Conservation (phyloP, 2,329 filamentous ascomycete genomes). For the Huntiella decipiens region DNA sequence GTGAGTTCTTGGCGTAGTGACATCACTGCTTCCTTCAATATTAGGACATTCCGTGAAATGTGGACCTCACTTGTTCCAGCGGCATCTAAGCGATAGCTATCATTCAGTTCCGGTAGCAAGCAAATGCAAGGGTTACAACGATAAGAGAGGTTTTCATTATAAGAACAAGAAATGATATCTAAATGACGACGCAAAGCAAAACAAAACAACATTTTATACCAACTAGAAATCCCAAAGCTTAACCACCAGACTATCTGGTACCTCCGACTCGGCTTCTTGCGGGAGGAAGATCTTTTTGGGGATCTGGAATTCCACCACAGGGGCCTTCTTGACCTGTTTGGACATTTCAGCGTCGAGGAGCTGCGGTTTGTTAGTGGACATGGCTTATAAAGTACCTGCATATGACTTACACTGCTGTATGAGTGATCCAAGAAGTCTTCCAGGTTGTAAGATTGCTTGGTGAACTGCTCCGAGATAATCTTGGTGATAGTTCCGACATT, state of each 20-base stretch:
- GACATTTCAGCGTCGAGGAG: conserved; percentile 68
- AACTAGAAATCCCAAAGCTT: conserved; percentile 40
- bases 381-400: neutral
- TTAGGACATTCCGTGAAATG: no score
- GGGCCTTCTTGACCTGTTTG: conserved; percentile 68
- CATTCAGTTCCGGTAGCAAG: no score
- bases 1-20: no score
- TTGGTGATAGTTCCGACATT: conserved; percentile 88
- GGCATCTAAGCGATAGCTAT: no score
- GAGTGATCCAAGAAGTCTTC: conserved; percentile 95
- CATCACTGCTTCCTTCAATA: no score
- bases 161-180: neutral
- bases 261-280: conserved; percentile 26
- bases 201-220: neutral
- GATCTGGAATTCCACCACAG: conserved; percentile 86
- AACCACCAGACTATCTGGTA: conserved; percentile 35
- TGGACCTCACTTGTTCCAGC: no score
- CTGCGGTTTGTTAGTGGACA: conserved; percentile 21
- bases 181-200: neutral
- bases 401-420: conserved; percentile 51
- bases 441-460: conserved; percentile 83
- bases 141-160: neutral
- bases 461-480: conserved; percentile 92
- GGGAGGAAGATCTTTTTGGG: conserved; percentile 60
- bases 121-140: no score